Percentiles rank a stretch among this genome's conserved stretches.
phyloP scores from a whole-genome alignment of 306 rosid species.

The Medicago arabica region DNA sequence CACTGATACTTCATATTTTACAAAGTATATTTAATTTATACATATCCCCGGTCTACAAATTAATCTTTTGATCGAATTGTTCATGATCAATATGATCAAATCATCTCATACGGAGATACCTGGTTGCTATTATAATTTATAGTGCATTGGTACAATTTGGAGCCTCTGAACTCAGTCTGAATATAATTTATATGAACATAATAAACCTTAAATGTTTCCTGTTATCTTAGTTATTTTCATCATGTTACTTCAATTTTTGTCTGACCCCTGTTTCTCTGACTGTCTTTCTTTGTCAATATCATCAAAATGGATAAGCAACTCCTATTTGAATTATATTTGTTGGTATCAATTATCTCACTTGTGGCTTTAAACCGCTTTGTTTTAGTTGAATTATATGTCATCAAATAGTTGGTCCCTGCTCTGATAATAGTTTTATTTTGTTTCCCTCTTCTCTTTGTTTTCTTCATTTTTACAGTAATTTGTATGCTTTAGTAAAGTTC shows the following conservation, averaged over 20 bases:
- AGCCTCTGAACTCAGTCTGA: no score
- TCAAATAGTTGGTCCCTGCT: not conserved
- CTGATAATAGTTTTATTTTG: not conserved
- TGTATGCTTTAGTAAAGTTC: not conserved
- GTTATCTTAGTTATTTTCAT: no score
- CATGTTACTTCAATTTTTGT: not conserved
- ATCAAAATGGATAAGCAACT: not conserved
- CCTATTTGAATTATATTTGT: slow-evolving; percentile 4
- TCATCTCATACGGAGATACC: slow-evolving; percentile 11
- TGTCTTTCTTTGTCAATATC: not conserved
- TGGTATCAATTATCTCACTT: not conserved
- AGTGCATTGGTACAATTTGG: no score
- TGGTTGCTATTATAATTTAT: not conserved
- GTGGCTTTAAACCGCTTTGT: not conserved
- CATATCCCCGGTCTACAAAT: not conserved
- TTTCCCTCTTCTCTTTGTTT: not conserved
- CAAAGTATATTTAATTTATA: not conserved
- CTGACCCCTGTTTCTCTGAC: not conserved
- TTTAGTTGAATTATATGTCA: not conserved
- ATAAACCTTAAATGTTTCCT: no score
- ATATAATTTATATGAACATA: no score
- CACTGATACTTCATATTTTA: not conserved
- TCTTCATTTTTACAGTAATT: not conserved
- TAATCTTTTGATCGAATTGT: not conserved
- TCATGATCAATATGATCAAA: slow-evolving; percentile 20